A percentile compares a stretch with the other conserved stretches of the same genome.
Evolutionary conservation across 108 stramenopile genomes (phyloP).

Genomic region (Fragilaria radians): DNA sequence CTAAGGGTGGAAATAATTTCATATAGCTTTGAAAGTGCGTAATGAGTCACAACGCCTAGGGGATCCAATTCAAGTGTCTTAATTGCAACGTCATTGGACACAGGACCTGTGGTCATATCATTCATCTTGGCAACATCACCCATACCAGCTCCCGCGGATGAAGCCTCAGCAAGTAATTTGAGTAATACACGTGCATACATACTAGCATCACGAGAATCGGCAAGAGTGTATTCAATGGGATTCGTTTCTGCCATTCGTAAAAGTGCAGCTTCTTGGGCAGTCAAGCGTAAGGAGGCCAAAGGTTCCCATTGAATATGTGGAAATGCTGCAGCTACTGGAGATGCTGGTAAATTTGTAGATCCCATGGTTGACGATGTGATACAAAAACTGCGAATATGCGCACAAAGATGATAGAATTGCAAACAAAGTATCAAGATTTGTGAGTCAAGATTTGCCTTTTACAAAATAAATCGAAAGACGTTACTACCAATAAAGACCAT

Average conservation of each 20-base stretch:
- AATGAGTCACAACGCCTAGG: conserved; percentile 76
- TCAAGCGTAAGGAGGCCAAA: conserved; percentile 65
- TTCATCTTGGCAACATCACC: conserved; percentile 31
- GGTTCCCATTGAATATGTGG: conserved; percentile 76
- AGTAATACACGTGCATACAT: conserved; percentile 86
- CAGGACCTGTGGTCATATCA: conserved; percentile 41
- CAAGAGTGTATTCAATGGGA: conserved; percentile 82
- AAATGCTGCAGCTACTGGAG: conserved; percentile 68
- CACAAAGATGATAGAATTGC: too few species aligned
- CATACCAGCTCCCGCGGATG: conserved; percentile 57
- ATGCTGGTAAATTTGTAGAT: conserved; percentile 17
- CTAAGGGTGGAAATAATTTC: conserved; percentile 58
- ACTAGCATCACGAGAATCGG: conserved; percentile 83
- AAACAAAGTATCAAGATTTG: too few species aligned
- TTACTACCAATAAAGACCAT: too few species aligned
- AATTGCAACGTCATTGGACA: conserved; percentile 57
- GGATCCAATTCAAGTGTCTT: conserved; percentile 70
- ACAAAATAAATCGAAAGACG: too few species aligned
- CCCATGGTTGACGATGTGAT: too few species aligned
- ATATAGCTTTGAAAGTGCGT: conserved; percentile 68
- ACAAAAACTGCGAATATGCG: too few species aligned
- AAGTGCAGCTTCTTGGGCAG: conserved; percentile 81
- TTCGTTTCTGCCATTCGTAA: conserved; percentile 88
- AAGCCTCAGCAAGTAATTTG: conserved; percentile 77
- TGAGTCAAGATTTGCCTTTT: too few species aligned